Base-by-base conservation (phyloP, 2,329 filamentous ascomycete genomes). In the Neoarthrinium moseri region DNA sequence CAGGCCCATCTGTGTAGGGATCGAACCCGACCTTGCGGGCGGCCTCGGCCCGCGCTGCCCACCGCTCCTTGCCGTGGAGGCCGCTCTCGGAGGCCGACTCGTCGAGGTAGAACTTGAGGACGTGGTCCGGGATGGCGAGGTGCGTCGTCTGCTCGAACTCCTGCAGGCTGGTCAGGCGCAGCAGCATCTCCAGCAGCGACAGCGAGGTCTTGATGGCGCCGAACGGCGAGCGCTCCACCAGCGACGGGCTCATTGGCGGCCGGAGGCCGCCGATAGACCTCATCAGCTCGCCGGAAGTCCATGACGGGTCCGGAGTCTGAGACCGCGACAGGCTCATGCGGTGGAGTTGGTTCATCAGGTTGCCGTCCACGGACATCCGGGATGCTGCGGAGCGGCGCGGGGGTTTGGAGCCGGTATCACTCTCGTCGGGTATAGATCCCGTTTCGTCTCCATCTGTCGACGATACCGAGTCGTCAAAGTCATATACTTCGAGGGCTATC, bases 131-230 rank as follows among this genome's bases (percentile, higher is more conserved):
- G 50, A 95, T 94, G 6, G 89, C 81, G n/a, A 96, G 78, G 58
- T 96, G 91, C 0, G 89, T 91, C 32, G 83, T 80, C 72, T 96
- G 91, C 62, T 95, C 88, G 64, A 94, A 95, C 70, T 96, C 90
- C 62, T 96, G 91, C 12, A 96, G 79, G 18, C 90, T 89, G 4
- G 87, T 85, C 37, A 96, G 78, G 33, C 92, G 89, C 37, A 96
- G 80, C 24, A 96, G 74, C 74, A 92, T 94, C 65, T 96, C 91
- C 44, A 96, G 80, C 7, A 96, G 79, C 2, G 91, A 96, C 52
- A 77, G 68, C 53, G 74, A 85, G 55, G 68, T 77, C 2, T 70
- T 72, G 47, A 81, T 75, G n/a, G 71, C 66, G 21, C 71, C 70
- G 50, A 80, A 75, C 3, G 75, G 75, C 3, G 73, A 77, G 11